These are phyloP conservation scores for Astragalus membranaceus DNA, from an alignment of 306 rosid genomes.

Conservation along the genomic window DNA sequence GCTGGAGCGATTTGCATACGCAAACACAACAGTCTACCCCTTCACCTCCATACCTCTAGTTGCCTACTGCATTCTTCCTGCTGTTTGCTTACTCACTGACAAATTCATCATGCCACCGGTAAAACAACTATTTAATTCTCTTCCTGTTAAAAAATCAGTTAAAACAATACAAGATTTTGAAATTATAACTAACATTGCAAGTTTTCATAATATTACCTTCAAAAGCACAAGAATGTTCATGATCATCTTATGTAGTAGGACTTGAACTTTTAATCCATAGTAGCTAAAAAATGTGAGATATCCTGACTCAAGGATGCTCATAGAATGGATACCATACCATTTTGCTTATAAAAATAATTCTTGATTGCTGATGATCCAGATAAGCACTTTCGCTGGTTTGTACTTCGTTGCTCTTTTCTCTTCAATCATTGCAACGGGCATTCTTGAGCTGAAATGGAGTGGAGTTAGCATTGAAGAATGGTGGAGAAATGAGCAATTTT, in stretches of 20 bases:
- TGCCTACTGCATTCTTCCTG: conserved; percentile 87
- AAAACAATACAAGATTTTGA: neutral
- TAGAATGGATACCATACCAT: conserved; percentile 3
- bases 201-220: conserved; percentile 5
- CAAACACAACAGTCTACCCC: conserved; percentile 91
- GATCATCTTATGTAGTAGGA: neutral
- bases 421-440: conserved; percentile 80
- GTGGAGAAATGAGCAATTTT: conserved; percentile 99
- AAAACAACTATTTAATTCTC: conserved; percentile 13
- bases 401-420: conserved; percentile 73
- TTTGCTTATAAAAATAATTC: conserved; percentile 7
- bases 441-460: conserved; percentile 96
- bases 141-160: neutral
- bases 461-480: conserved; percentile 97
- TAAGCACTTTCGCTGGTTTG: conserved; percentile 88
- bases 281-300: neutral
- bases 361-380: conserved; percentile 46
- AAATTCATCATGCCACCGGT: conserved; percentile 98
- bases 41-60: conserved; percentile 92
- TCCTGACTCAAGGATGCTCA: neutral
- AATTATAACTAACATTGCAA: neutral
- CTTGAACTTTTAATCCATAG: neutral
- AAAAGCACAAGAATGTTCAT: conserved; percentile 11
- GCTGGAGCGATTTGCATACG: conserved; percentile 92
- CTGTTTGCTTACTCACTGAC: conserved; percentile 92